These are phyloP conservation scores for Rheum nobile DNA, from an alignment of 148 eudicot species.

Conservation along the genomic window DNA sequence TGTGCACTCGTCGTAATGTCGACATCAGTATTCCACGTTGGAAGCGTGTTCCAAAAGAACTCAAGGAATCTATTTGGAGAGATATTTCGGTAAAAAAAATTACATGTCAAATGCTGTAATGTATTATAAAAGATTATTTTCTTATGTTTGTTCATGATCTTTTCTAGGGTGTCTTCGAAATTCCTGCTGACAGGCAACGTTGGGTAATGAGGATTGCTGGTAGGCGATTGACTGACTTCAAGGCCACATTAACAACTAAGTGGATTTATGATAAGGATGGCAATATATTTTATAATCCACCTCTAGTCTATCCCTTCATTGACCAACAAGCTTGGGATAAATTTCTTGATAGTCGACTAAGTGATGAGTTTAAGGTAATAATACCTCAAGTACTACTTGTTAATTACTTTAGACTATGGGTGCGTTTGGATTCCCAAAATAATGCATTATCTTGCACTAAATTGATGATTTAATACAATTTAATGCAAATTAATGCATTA, in stretches of 20 bases:
- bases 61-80: not conserved
- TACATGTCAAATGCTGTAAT: not conserved
- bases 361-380: not conserved
- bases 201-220: not conserved
- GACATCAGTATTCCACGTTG: not conserved
- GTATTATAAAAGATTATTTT: no score
- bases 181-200: not conserved
- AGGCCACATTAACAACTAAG: not conserved
- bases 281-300: not conserved
- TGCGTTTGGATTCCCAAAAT: no score
- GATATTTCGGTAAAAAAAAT: not conserved
- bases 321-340: not conserved
- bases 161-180: not conserved
- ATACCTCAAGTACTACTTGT: not conserved
- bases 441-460: no score
- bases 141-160: not conserved
- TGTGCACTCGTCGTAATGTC: not conserved
- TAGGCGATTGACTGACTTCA: not conserved
- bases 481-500: no score
- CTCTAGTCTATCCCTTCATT: not conserved
- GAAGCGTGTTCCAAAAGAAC: not conserved
- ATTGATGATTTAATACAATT: no score
- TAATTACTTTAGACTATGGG: not conserved
- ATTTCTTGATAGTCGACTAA: not conserved
- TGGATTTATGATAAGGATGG: not conserved